Evolutionary conservation across 2,329 filamentous ascomycete species (phyloP), one percentile per base, ranked within the genome.

Genomic region (Colletotrichum musae): DNA sequence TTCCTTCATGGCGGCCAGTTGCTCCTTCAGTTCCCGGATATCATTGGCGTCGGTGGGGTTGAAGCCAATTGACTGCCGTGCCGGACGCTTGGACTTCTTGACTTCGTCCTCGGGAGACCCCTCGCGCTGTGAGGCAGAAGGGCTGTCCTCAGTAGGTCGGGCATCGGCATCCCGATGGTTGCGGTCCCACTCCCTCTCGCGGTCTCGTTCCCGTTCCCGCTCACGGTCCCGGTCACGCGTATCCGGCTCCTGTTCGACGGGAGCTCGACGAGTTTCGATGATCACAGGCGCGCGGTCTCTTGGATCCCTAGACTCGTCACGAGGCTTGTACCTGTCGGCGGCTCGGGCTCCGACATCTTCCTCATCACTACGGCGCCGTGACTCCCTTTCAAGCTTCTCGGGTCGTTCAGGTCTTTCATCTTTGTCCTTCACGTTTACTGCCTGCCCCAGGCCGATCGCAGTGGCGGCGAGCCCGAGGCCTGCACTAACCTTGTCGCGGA

Each of bases 21-120:
- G 82, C 26, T 86, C 83, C 73, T 87, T 86, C 50, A 88, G 76
- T 10, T 84, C 83, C 64, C 80, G 82, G 16, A 89, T 72, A 16
- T 85, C 84, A 36, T 80, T 81, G 3, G 86, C 81, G 71, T 89
- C 84, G 32, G 85, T 89, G 6, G 87, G 87, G 66, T 88, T 81
- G 70, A 89, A 89, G 2, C 79, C 80, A 50, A 78, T 76, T 0
- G 84, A 79, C 43, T 77, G 73, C 16, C 80, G 80, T 26, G 74
- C 74, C 6, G 82, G 81, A 50, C 85, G 81, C 18, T 79, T 78
- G 9, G 77, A 70, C 57, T 77, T 76, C 62, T 80, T 81, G n/a
- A 74, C 77, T 45, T 84, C 79, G 28, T 80, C 81, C 28, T 85
- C 82, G 0, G 79, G 77, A 3, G 85, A 85, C 64, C 80, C 77